Conservation (phyloP, 192 early-diverging fungal species). For the Coemansia sp. region DNA sequence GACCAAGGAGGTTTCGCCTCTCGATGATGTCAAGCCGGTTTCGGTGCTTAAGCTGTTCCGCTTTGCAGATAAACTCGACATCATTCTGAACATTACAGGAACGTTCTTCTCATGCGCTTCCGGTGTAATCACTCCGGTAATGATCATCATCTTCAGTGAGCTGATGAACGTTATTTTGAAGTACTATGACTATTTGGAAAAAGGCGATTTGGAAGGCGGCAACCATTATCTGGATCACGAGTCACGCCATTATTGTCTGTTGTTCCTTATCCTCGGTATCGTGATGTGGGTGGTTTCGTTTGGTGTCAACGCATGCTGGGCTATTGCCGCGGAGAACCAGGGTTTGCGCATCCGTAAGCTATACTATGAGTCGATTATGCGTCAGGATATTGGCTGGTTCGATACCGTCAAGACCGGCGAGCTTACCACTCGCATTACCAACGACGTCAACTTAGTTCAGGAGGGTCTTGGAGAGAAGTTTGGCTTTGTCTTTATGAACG, state of each 20-base stretch:
- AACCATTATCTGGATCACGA: slow-evolving; percentile 23
- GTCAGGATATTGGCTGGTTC: slow-evolving; percentile 89
- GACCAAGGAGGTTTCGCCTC: not conserved
- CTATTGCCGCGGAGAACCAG: slow-evolving; percentile 58
- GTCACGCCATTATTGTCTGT: slow-evolving; percentile 40
- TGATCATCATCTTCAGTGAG: slow-evolving; percentile 48
- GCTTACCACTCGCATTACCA: slow-evolving; percentile 80
- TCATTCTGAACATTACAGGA: slow-evolving; percentile 54
- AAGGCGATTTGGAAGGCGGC: slow-evolving; percentile 2
- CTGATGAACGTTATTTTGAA: slow-evolving; percentile 28
- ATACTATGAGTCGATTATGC: slow-evolving; percentile 77
- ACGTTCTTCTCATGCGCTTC: slow-evolving; percentile 39
- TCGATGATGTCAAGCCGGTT: slow-evolving; percentile 34
- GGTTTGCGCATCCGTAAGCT: slow-evolving; percentile 71
- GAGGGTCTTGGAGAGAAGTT: slow-evolving; percentile 87
- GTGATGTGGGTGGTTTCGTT: slow-evolving; percentile 36
- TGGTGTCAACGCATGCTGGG: slow-evolving; percentile 36
- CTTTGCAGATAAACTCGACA: slow-evolving; percentile 63
- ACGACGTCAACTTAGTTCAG: slow-evolving; percentile 80
- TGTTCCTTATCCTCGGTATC: slow-evolving; percentile 38
- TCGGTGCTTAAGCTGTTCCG: slow-evolving; percentile 60
- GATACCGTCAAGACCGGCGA: slow-evolving; percentile 74
- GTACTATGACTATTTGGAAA: slow-evolving; percentile 6
- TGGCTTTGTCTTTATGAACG: slow-evolving; percentile 62
- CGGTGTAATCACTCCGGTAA: slow-evolving; percentile 47